Conservation (phyloP, 805 yeast genomes). For the Teunomyces lycoperdinae region DNA sequence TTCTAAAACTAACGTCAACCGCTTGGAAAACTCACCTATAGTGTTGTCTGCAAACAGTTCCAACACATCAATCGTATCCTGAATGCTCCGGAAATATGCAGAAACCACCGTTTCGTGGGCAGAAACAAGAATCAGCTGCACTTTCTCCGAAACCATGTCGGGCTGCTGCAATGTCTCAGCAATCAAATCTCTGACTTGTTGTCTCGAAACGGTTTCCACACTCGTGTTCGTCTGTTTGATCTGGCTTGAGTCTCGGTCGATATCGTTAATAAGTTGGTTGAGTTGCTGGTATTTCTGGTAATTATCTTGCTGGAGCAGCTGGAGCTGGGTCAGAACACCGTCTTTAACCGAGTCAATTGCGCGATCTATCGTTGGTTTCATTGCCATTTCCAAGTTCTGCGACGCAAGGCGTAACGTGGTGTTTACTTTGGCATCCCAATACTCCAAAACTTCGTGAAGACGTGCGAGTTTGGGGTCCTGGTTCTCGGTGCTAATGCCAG, state of each 20-base stretch:
- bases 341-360: slow-evolving; percentile 24
- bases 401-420: slow-evolving; percentile 33
- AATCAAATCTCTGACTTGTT: slow-evolving; percentile 36
- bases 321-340: slow-evolving; percentile 23
- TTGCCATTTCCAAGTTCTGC: slow-evolving; percentile 30
- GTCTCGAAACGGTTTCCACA: slow-evolving; percentile 25
- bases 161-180: slow-evolving; percentile 21
- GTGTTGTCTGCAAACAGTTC: slow-evolving; percentile 74
- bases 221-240: slow-evolving; percentile 20
- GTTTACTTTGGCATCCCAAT: slow-evolving; percentile 33
- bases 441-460: slow-evolving; percentile 28
- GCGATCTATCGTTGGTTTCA: slow-evolving; percentile 23
- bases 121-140: slow-evolving; percentile 25
- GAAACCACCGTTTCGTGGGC: slow-evolving; percentile 26
- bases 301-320: slow-evolving; percentile 25
- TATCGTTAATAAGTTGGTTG: slow-evolving; percentile 25
- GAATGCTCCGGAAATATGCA: slow-evolving; percentile 30
- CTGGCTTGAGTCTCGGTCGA: slow-evolving; percentile 33
- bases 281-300: slow-evolving; percentile 29
- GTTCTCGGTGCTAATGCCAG: slow-evolving; percentile 6
- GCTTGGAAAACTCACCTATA: slow-evolving; percentile 60
- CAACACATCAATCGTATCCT: slow-evolving; percentile 57
- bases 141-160: slow-evolving; percentile 16
- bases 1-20: slow-evolving; percentile 50
- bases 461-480: slow-evolving; percentile 1